Evolutionary conservation across 2,329 filamentous ascomycete species (phyloP).

Genomic region (Simplicillium aogashimaense): DNA sequence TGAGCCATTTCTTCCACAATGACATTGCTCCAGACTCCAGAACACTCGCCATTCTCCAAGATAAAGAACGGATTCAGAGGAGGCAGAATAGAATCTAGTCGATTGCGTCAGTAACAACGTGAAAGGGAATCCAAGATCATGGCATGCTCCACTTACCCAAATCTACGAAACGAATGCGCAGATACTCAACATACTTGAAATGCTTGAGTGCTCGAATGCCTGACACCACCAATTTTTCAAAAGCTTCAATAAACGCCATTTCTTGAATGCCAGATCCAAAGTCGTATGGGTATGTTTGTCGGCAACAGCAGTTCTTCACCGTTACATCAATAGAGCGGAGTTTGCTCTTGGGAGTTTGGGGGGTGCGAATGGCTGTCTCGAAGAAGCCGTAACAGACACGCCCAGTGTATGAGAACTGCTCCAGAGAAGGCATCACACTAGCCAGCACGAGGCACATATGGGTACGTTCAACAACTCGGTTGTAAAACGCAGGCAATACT

Average conservation of each 20-base stretch:
- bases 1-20: constrained; percentile 52
- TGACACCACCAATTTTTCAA: constrained; percentile 57
- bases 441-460: constrained; percentile 60
- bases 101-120: constrained; percentile 11
- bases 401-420: constrained; percentile 63
- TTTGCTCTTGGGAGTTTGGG: constrained; percentile 35
- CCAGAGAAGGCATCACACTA: constrained; percentile 47
- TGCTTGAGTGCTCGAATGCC: constrained; percentile 50
- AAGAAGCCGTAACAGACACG: constrained; percentile 64
- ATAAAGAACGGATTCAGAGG: constrained; percentile 66
- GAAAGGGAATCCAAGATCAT: neutral
- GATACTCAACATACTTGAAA: constrained; percentile 48
- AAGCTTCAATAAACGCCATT: constrained; percentile 60
- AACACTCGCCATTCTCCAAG: constrained; percentile 48
- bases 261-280: constrained; percentile 62
- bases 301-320: constrained; percentile 64
- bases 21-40: constrained; percentile 61
- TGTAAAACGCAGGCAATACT: constrained; percentile 48
- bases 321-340: constrained; percentile 61
- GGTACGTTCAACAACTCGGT: constrained; percentile 46
- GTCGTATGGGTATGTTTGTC: constrained; percentile 45
- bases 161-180: constrained; percentile 68
- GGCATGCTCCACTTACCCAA: constrained; percentile 37
- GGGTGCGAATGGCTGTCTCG: constrained; percentile 40
- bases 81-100: constrained; percentile 56